Evolutionary conservation across 2,329 filamentous ascomycete species (phyloP).

Genomic region (Fusarium bulbicola): DNA sequence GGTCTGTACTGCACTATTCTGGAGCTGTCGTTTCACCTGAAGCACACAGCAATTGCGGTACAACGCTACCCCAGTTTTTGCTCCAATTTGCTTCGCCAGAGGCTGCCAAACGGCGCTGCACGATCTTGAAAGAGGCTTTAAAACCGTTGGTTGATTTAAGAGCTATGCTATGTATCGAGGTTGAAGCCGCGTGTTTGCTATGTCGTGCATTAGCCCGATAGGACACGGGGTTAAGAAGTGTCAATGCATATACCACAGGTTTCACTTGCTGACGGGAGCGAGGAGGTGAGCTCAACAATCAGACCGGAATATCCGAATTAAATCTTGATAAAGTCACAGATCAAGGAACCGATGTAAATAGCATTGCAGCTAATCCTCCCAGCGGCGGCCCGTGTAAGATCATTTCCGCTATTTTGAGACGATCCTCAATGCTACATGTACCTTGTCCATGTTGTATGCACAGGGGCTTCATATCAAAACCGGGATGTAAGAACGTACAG

Average conservation of each 20-base stretch:
- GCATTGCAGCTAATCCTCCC: background rate
- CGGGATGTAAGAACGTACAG: slow-evolving; percentile 4
- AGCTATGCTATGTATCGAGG: background rate
- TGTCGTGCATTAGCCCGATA: slow-evolving; percentile 9
- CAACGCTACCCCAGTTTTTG: slow-evolving; percentile 18
- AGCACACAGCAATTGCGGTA: slow-evolving; percentile 20
- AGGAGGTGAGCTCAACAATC: slow-evolving; percentile 3
- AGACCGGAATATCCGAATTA: slow-evolving; percentile 21
- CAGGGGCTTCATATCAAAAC: slow-evolving; percentile 15
- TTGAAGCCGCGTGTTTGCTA: slow-evolving; percentile 3
- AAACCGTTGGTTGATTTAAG: background rate
- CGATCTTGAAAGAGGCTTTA: background rate
- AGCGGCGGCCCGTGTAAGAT: slow-evolving; percentile 14
- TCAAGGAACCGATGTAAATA: slow-evolving; percentile 2
- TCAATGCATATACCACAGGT: slow-evolving; percentile 14
- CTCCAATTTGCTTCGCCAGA: slow-evolving; percentile 9
- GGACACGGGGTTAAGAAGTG: background rate
- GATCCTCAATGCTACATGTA: slow-evolving; percentile 21
- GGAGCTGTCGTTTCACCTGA: slow-evolving; percentile 34
- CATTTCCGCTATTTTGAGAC: slow-evolving; percentile 17
- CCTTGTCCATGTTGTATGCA: slow-evolving; percentile 6
- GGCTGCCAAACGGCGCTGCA: slow-evolving; percentile 13
- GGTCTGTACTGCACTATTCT: slow-evolving; percentile 3
- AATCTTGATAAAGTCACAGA: background rate
- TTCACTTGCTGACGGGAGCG: background rate